Base-by-base conservation (phyloP, 2,329 filamentous ascomycete species). In the Sporothrix luriei region DNA sequence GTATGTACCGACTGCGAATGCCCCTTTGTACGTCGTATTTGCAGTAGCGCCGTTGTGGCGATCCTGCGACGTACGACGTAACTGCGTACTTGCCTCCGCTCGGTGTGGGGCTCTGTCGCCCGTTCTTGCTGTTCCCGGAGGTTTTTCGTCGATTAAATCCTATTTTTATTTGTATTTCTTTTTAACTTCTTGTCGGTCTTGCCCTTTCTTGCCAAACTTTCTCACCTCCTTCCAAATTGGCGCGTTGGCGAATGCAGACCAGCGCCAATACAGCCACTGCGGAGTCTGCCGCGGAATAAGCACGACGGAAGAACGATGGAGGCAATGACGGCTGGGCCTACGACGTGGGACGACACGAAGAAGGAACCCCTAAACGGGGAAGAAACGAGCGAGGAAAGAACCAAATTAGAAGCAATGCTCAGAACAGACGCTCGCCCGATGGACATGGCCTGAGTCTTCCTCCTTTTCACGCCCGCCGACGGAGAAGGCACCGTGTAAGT, bases 31-130 rank as follows among this genome's bases (percentile, higher is more conserved):
- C 21, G 61, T 64, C 21, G 24, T 24, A 52, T 52, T 65, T 11
- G 21, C 62, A 65, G 62, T 65, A 65, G 62, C 26, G 62, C 62
- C 62, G 62, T 46, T 51, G 46, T 64, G 61, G 61, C 61, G 43
- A 33, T 64, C 61, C 33, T 33, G 9, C 33, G 33, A 33, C 33
- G 24, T n/a, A n/a, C n/a, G n/a, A n/a, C n/a, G n/a, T n/a, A n/a
- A n/a, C n/a, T n/a, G n/a, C n/a, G n/a, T 33, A 49, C 43, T 24
- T 64, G 61, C 61, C 43, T 65, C 43, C 62, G 16, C 46, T 65
- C 26, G 62, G 46, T 51, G 62, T 51, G 62, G 62, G 43, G 29
- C 46, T 9, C 24, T 29, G 14, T 29, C n/a, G 46, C 48, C 19
- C 7, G 46, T 46, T 59, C 9, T 48, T 62, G 46, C 29, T 62